These are phyloP conservation scores for Amylocarpus encephaloides DNA, from an alignment of 2,329 filamentous ascomycete genomes.

Conservation along the genomic window DNA sequence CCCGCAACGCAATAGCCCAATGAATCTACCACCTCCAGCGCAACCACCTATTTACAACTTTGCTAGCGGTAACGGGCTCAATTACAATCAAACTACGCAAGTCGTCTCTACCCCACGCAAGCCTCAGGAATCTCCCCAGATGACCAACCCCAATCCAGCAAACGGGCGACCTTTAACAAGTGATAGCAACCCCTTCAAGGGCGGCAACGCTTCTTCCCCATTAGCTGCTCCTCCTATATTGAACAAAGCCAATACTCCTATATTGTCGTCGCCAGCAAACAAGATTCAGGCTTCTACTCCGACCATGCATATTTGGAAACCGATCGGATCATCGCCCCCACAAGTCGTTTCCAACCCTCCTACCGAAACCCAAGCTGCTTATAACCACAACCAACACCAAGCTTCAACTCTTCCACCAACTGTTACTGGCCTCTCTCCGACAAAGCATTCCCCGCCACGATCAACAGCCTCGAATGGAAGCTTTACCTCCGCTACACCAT, in stretches of 20 bases:
- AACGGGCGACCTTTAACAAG: conserved; percentile 16
- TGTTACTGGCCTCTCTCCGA: conserved; percentile 38
- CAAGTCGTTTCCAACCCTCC: conserved; percentile 10
- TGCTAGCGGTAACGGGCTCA: conserved; percentile 20
- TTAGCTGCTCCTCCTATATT: conserved; percentile 25
- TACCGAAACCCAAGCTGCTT: conserved; percentile 3
- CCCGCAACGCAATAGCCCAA: conserved; percentile 29
- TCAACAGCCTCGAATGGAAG: conserved; percentile 24
- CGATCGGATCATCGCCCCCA: conserved; percentile 15
- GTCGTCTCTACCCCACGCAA: conserved; percentile 9
- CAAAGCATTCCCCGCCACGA: conserved; percentile 37
- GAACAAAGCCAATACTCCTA: conserved; percentile 16
- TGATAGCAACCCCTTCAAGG: conserved; percentile 18
- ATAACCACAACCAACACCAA: conserved; percentile 16
- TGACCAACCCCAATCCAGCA: background rate
- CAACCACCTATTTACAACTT: conserved; percentile 24
- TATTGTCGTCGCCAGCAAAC: conserved; percentile 13
- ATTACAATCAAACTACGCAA: conserved; percentile 6
- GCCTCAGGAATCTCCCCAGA: conserved; percentile 11
- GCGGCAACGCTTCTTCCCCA: conserved; percentile 28
- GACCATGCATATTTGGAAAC: conserved; percentile 9
- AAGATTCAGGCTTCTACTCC: conserved; percentile 9
- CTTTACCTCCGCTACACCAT: conserved; percentile 27
- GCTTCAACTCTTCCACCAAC: conserved; percentile 28
- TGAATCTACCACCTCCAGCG: conserved; percentile 29